phyloP scores from a whole-genome alignment of 257 asterid genomes.

The Solanum pinnatisectum region DNA sequence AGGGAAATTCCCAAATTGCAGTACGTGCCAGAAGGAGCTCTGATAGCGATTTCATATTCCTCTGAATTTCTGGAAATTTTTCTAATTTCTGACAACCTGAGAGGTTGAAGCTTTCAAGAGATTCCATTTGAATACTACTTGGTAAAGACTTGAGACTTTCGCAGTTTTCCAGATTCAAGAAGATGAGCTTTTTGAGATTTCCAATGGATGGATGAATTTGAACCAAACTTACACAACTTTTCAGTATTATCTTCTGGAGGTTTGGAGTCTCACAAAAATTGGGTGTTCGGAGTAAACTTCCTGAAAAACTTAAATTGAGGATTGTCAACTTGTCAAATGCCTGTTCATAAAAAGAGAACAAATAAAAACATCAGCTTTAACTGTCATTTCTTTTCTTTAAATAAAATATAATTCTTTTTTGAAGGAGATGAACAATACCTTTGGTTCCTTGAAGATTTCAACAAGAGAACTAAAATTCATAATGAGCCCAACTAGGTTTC shows the following conservation, averaged over 20 bases:
- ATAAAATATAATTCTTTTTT: background rate
- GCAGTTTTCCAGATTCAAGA: background rate
- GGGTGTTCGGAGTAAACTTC: background rate
- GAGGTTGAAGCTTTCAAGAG: background rate
- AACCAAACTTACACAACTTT: background rate
- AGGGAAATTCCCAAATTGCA: background rate
- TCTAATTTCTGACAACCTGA: background rate
- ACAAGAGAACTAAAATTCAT: background rate
- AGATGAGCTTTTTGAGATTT: background rate
- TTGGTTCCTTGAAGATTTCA: background rate
- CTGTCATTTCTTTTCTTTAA: background rate
- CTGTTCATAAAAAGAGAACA: background rate
- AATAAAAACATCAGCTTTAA: background rate
- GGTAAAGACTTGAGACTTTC: background rate
- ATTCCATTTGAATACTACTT: background rate
- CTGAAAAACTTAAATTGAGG: background rate
- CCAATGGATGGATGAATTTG: background rate
- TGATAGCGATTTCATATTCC: background rate
- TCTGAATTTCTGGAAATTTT: background rate
- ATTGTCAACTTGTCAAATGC: background rate
- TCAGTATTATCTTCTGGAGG: background rate
- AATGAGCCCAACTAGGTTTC: background rate
- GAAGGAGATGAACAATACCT: background rate
- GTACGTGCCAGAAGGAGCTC: background rate
- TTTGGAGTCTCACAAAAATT: background rate